Conservation (phyloP, 2,329 filamentous ascomycete genomes). For the Colletotrichum sublineola region DNA sequence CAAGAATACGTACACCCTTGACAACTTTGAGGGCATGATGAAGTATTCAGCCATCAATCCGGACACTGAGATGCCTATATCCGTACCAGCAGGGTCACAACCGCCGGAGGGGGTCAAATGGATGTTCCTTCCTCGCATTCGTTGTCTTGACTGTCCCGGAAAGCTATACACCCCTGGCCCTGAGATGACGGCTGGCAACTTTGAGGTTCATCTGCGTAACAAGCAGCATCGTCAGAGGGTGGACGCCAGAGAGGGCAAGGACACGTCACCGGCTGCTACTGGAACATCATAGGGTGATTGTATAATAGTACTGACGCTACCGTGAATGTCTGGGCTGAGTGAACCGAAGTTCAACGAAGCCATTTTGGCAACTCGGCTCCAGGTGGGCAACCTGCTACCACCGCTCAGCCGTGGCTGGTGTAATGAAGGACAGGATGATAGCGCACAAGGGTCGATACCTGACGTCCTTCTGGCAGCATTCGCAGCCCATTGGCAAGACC, state of each 20-base stretch:
- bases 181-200: constrained; percentile 87
- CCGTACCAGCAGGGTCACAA: constrained; percentile 62
- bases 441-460: neutral
- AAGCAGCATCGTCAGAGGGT: constrained; percentile 82
- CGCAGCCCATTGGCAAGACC: neutral
- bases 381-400: neutral
- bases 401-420: neutral
- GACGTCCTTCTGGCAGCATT: neutral
- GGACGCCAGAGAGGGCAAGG: constrained; percentile 48
- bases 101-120: constrained; percentile 77
- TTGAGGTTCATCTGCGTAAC: constrained; percentile 93
- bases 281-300: constrained; percentile 13
- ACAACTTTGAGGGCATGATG: constrained; percentile 92
- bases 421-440: neutral
- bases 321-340: neutral
- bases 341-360: constrained; percentile 8
- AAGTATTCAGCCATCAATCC: constrained; percentile 86
- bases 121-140: constrained; percentile 89
- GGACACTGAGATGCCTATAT: constrained; percentile 74
- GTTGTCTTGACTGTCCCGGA: constrained; percentile 91
- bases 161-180: constrained; percentile 95
- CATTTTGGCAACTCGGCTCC: neutral
- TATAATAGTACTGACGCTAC: neutral
- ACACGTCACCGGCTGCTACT: constrained; percentile 41
- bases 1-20: constrained; percentile 78